Evolutionary conservation across 2,329 filamentous ascomycete species (phyloP), one percentile per base, ranked within the genome.

Genomic region (Phialophora verrucosa): DNA sequence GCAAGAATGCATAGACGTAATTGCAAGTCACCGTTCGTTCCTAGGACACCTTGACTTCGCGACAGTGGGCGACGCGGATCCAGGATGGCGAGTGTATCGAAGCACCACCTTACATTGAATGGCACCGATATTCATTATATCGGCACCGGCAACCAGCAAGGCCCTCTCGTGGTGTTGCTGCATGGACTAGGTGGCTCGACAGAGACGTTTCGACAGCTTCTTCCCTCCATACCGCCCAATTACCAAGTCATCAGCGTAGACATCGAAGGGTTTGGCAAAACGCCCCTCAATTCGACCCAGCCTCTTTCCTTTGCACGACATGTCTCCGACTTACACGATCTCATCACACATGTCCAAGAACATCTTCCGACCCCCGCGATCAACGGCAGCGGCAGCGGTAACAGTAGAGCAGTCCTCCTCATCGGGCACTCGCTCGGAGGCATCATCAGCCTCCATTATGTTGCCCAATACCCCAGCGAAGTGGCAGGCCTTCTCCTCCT

Each of bases 381-480:
- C 29, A 57, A 10, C 35, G 38, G 59, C 53, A 51, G 14, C 51
- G 54, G 31, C 47, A 59, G 44, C 20, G 49, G 29, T 14, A 12
- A 25, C 23, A 53, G 27, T 44, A 57, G 35, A 8, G 42, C 10
- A 35, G 32, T 77, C 61, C 56, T 60, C 50, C 67, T 78, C 57
- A 68, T 79, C 57, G 77, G 77, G 20, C 77, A 79, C 69, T 78
- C 76, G 17, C 73, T 79, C 56, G 77, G 77, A 17, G 74, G 71
- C 59, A 75, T 78, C 35, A 70, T 79, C 64, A 73, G 74, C n/a
- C 72, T 79, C 59, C 76, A 79, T 35, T 77, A 76, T 65, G 75
- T 76, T n/a, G 72, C 75, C n/a, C 49, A 64, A 35, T 59, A 75
- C 64, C 71, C 76, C 32, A 62, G 68, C 12, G 59, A 66, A 17